A percentile compares a stretch with the other conserved stretches of the same genome.
These are phyloP conservation scores for Urochloa ruziziensis DNA, from an alignment of 176 grass and related monocot genomes.

Conservation along the genomic window DNA sequence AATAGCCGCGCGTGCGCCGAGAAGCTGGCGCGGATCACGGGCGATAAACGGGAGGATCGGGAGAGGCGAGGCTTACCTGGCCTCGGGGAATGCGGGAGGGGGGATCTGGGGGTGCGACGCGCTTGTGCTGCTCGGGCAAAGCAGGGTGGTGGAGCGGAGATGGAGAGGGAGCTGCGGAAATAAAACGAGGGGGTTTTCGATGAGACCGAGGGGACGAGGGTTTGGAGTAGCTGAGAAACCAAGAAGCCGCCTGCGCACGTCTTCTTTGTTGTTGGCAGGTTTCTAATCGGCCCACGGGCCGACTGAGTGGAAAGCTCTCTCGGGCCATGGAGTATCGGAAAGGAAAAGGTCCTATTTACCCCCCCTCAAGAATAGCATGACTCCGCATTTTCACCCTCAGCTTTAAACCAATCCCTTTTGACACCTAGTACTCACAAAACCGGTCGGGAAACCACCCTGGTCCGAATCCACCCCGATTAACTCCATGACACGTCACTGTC, in stretches of 20 bases:
- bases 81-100: conserved; percentile 14
- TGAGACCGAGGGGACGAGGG: conserved; percentile 42
- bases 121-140: background rate
- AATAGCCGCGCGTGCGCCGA: background rate
- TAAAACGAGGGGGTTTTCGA: conserved; percentile 41
- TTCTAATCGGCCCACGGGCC: no score
- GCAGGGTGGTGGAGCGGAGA: background rate
- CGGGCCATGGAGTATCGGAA: no score
- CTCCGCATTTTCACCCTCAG: no score
- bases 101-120: conserved; percentile 25
- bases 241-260: background rate
- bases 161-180: background rate
- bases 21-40: background rate
- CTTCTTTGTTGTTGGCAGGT: no score
- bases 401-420: no score
- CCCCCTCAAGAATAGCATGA: no score
- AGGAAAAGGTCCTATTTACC: no score
- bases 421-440: no score
- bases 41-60: background rate
- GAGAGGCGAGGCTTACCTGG: background rate
- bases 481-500: no score
- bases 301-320: no score
- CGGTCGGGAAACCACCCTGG: no score
- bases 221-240: conserved; percentile 44
- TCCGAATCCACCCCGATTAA: no score